Evolutionary conservation across 768 basidiomycete genomes (phyloP).

Genomic region (Fomitopsis serialis): DNA sequence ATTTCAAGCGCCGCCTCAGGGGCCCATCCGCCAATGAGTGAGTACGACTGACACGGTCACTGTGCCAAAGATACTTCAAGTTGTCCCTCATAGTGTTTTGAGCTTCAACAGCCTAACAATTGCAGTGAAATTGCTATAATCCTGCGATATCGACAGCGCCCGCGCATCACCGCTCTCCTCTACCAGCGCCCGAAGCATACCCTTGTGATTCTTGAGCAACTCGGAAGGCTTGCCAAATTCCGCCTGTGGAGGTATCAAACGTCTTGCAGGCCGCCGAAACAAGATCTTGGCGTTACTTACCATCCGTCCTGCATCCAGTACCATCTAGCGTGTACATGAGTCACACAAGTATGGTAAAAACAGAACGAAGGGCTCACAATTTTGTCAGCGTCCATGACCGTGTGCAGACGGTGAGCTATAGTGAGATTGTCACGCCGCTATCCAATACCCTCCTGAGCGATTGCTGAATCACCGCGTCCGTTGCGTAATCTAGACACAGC

Average conservation of each 20-base stretch:
- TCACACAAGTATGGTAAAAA: not conserved
- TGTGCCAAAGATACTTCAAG: no score
- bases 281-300: constrained; percentile 23
- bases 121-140: no score
- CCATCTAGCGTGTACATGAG: constrained; percentile 26
- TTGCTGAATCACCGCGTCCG: constrained; percentile 39
- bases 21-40: no score
- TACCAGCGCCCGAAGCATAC: constrained; percentile 47
- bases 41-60: no score
- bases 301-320: constrained; percentile 36
- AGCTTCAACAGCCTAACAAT: no score
- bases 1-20: no score
- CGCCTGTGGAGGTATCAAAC: constrained; percentile 16
- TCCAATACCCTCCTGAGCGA: constrained; percentile 35
- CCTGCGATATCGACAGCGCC: not conserved
- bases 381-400: constrained; percentile 51
- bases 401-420: constrained; percentile 40
- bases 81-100: no score
- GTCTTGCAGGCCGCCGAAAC: no score
- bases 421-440: constrained; percentile 40
- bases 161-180: constrained; percentile 53
- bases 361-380: constrained; percentile 29
- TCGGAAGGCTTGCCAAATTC: constrained; percentile 48
- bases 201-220: constrained; percentile 47
- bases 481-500: constrained; percentile 32